Percentiles rank a stretch among this genome's conserved stretches.
Evolutionary conservation across 139 green algal species (phyloP).

Genomic region (Closterium sp.): DNA sequence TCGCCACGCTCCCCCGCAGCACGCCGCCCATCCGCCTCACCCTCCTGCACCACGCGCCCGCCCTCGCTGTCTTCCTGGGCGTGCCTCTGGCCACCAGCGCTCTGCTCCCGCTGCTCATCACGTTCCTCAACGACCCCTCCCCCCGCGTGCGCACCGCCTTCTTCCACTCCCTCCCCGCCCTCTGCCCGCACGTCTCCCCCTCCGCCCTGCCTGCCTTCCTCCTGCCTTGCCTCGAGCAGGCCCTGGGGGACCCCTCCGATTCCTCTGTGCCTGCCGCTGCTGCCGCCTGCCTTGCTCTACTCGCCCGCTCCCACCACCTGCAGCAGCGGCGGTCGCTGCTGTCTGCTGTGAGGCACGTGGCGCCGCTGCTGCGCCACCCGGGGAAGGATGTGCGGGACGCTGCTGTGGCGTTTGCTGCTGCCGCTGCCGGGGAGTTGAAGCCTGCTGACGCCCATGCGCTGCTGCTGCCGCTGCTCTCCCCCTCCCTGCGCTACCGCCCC

Average conservation of each 20-base stretch:
- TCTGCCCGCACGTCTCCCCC: slow-evolving; percentile 38
- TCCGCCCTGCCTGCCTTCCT: slow-evolving; percentile 77
- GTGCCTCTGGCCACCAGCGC: too few relatives aligned
- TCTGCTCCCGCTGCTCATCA: too few relatives aligned
- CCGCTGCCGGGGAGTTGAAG: slow-evolving; percentile 60
- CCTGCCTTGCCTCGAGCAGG: slow-evolving; percentile 83
- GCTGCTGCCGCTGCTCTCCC: slow-evolving; percentile 62
- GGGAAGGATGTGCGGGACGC: slow-evolving; percentile 57
- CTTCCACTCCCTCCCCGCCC: slow-evolving; percentile 34
- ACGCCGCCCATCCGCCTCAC: too few relatives aligned
- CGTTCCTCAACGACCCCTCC: too few relatives aligned
- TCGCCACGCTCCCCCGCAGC: too few relatives aligned
- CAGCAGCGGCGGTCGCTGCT: slow-evolving; percentile 64
- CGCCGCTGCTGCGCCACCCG: slow-evolving; percentile 57
- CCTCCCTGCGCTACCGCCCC: slow-evolving; percentile 51
- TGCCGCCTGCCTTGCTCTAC: slow-evolving; percentile 64
- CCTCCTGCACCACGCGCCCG: too few relatives aligned
- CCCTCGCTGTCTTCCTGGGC: too few relatives aligned
- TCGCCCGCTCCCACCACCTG: slow-evolving; percentile 23
- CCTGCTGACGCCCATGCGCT: slow-evolving; percentile 70
- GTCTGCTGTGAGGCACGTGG: slow-evolving; percentile 51
- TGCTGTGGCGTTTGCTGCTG: slow-evolving; percentile 67
- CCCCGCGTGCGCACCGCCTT: slow-evolving; percentile 61
- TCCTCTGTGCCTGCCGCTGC: slow-evolving; percentile 67
- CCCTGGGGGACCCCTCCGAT: slow-evolving; percentile 64